These are phyloP conservation scores for Cytidiella melzeri DNA, from an alignment of 768 basidiomycete species.

Conservation along the genomic window DNA sequence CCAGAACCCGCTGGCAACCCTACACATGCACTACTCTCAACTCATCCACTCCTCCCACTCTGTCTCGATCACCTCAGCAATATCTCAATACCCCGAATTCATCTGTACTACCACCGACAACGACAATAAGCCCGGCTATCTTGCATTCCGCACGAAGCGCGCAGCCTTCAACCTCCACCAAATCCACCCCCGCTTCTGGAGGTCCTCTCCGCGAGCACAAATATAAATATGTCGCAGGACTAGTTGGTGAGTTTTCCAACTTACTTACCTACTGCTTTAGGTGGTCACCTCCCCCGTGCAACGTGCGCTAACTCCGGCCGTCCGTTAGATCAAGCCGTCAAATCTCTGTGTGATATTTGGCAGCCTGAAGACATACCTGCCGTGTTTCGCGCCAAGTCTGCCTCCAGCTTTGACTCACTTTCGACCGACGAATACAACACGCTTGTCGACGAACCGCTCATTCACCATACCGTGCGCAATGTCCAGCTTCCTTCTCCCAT, in stretches of 20 bases:
- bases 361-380: constrained; percentile 66
- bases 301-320: background rate
- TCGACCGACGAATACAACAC: constrained; percentile 21
- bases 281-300: background rate
- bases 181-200: constrained; percentile 14
- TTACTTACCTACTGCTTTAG: background rate
- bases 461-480: constrained; percentile 24
- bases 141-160: constrained; percentile 25
- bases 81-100: constrained; percentile 57
- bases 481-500: constrained; percentile 47
- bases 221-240: constrained; percentile 54
- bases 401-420: background rate
- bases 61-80: constrained; percentile 29
- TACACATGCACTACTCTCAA: constrained; percentile 40
- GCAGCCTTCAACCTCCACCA: constrained; percentile 25
- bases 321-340: constrained; percentile 68
- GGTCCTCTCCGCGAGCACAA: constrained; percentile 44
- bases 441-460: constrained; percentile 22
- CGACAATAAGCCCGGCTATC: constrained; percentile 32
- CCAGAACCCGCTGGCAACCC: constrained; percentile 77
- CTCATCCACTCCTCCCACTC: constrained; percentile 30
- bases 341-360: constrained; percentile 76
- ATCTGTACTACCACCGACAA: constrained; percentile 37
- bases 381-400: constrained; percentile 33
- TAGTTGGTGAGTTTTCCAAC: constrained; percentile 54